A percentile compares a stretch with the other conserved stretches of the same genome.
Evolutionary conservation across 1,139 yeast species (phyloP).

Genomic region (Zygosaccharomyces sapae): DNA sequence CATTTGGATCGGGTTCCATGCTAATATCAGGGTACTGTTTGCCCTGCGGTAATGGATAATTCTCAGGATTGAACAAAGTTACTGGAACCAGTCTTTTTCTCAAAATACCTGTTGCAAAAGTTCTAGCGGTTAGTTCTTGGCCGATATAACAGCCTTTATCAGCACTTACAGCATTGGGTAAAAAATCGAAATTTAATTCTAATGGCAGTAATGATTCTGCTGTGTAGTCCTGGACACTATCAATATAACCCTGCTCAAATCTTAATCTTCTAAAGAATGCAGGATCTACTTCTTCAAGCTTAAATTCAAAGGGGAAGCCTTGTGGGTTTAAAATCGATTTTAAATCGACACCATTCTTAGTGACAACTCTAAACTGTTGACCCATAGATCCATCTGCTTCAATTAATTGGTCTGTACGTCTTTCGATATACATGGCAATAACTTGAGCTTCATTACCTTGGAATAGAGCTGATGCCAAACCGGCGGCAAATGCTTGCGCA

Average conservation of each 20-base stretch:
- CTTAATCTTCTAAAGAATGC: slow-evolving; percentile 47
- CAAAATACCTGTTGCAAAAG: slow-evolving; percentile 76
- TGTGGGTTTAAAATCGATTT: slow-evolving; percentile 34
- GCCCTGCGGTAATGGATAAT: slow-evolving; percentile 24
- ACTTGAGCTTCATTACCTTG: slow-evolving; percentile 25
- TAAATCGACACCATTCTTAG: slow-evolving; percentile 38
- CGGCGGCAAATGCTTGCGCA: slow-evolving; percentile 40
- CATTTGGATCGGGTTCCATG: slow-evolving; percentile 12
- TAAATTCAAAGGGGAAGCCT: slow-evolving; percentile 29
- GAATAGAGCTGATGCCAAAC: slow-evolving; percentile 36
- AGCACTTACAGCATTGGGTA: slow-evolving; percentile 73
- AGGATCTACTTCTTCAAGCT: slow-evolving; percentile 22
- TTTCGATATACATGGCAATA: slow-evolving; percentile 40
- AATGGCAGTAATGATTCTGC: slow-evolving; percentile 65
- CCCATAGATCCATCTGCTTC: slow-evolving; percentile 52
- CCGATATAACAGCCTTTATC: slow-evolving; percentile 96
- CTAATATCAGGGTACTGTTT: slow-evolving; percentile 17
- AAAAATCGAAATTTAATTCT: slow-evolving; percentile 72
- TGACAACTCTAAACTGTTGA: slow-evolving; percentile 65
- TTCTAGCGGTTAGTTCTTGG: slow-evolving; percentile 88
- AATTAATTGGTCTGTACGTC: slow-evolving; percentile 21
- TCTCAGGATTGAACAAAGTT: slow-evolving; percentile 39
- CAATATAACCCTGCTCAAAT: slow-evolving; percentile 61
- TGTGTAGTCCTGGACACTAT: slow-evolving; percentile 46
- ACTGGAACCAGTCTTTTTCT: slow-evolving; percentile 80